Conservation (phyloP, 2,329 filamentous ascomycete species). For the Helicocarpus griseus region DNA sequence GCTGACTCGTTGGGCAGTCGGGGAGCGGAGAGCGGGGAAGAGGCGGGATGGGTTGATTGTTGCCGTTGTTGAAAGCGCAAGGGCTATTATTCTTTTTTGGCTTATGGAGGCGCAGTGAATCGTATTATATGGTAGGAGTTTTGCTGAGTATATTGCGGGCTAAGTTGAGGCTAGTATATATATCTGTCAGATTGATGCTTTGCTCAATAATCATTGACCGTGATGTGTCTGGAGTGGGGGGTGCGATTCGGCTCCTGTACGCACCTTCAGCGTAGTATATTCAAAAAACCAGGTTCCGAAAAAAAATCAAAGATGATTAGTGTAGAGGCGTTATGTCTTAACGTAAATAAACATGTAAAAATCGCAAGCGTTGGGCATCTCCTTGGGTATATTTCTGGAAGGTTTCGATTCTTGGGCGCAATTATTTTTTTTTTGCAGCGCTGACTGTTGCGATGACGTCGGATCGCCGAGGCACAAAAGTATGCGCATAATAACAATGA, state of each 20-base stretch:
- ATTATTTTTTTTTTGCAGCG: neutral
- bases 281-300: neutral
- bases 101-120: neutral
- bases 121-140: neutral
- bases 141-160: neutral
- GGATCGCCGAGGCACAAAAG: neutral
- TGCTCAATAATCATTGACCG: too few relatives aligned
- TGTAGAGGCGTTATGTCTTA: too few relatives aligned
- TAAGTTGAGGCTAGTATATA: neutral
- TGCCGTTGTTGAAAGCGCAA: neutral
- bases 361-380: conserved; percentile 1
- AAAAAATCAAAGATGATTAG: too few relatives aligned
- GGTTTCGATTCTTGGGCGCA: neutral
- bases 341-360: too few relatives aligned
- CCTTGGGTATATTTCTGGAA: neutral
- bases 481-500: neutral
- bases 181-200: neutral
- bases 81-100: neutral
- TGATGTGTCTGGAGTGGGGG: neutral
- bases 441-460: neutral
- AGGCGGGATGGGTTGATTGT: neutral
- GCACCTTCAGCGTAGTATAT: too few relatives aligned
- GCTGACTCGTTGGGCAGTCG: neutral
- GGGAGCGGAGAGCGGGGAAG: conserved; percentile 2
- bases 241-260: too few relatives aligned